Percentiles rank a stretch among this genome's conserved stretches.
Evolutionary conservation across 345 rosid genomes (phyloP).

Genomic region (Lepidium aucheri): DNA sequence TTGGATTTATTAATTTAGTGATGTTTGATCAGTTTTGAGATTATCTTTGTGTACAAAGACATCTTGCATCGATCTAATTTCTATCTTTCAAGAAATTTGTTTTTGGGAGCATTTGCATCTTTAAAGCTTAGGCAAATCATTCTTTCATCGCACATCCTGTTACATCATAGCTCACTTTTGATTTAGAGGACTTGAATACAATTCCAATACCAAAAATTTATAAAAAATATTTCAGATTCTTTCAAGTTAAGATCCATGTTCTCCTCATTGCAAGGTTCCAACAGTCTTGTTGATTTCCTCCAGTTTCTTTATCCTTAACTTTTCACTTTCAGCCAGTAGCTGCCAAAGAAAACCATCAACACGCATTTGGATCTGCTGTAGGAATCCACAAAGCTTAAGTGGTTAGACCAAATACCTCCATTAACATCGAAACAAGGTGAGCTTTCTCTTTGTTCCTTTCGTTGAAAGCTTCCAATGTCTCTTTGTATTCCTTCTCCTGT

Average conservation of each 20-base stretch:
- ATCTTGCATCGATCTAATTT: not conserved
- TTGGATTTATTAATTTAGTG: not conserved
- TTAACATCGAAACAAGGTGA: conserved; percentile 28
- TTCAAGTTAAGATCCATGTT: not conserved
- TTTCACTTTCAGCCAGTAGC: conserved; percentile 72
- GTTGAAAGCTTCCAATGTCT: conserved; percentile 53
- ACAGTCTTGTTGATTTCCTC: conserved; percentile 68
- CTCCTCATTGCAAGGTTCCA: conserved; percentile 29
- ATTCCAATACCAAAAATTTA: not conserved
- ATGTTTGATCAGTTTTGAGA: not conserved
- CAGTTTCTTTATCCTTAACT: conserved; percentile 58
- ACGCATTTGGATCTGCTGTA: not conserved
- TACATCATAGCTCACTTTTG: conserved; percentile 9
- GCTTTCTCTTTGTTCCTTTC: conserved; percentile 68
- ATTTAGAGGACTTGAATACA: not conserved
- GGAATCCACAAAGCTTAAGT: not conserved
- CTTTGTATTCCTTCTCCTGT: conserved; percentile 75
- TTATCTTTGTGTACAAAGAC: not conserved
- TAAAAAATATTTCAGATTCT: not conserved
- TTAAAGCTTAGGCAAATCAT: not conserved
- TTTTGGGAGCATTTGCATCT: not conserved
- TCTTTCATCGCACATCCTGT: not conserved
- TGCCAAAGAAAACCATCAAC: conserved; percentile 17
- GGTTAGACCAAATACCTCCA: conserved; percentile 20
- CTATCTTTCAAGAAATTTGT: not conserved